Percentiles rank a stretch among this genome's conserved stretches.
Conservation (phyloP, 768 basidiomycete species). For the Plicaturopsis crispa region DNA sequence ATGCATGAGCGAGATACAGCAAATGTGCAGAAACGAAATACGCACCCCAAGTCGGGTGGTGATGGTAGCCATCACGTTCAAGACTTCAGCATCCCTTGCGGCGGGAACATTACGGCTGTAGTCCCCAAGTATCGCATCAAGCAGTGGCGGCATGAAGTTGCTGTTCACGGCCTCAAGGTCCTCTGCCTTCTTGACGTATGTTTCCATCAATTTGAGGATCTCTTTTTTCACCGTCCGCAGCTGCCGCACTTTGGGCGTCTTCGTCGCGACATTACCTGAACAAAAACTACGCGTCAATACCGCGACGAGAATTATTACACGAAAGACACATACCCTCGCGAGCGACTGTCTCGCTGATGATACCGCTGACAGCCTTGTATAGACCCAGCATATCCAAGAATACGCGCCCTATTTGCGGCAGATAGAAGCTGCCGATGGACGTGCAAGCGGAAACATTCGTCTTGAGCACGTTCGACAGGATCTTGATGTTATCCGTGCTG, state of each 20-base stretch:
- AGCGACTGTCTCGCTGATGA: conserved; percentile 89
- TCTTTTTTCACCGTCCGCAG: conserved; percentile 98
- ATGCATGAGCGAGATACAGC: conserved; percentile 9
- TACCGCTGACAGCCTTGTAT: conserved; percentile 94
- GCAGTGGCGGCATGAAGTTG: conserved; percentile 88
- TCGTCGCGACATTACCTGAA: conserved; percentile 82
- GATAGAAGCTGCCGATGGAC: conserved; percentile 93
- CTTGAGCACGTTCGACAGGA: conserved; percentile 93
- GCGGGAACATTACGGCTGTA: conserved; percentile 91
- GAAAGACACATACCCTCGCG: conserved; percentile 54
- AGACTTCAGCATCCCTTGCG: conserved; percentile 92
- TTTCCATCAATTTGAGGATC: conserved; percentile 94
- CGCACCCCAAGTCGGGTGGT: conserved; percentile 81
- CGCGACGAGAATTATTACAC: too few relatives aligned
- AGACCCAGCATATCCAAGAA: conserved; percentile 98
- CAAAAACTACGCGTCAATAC: conserved; percentile 7
- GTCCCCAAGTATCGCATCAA: conserved; percentile 97
- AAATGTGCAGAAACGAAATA: conserved; percentile 10
- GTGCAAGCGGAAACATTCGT: conserved; percentile 98
- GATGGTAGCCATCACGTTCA: conserved; percentile 96
- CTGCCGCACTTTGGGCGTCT: conserved; percentile 93
- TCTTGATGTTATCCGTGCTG: conserved; percentile 91
- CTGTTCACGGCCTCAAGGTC: conserved; percentile 89
- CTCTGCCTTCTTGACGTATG: conserved; percentile 95
- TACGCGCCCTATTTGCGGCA: conserved; percentile 93